phyloP scores from a whole-genome alignment of 805 yeast species.

The Crinitomyces ghanaensis region DNA sequence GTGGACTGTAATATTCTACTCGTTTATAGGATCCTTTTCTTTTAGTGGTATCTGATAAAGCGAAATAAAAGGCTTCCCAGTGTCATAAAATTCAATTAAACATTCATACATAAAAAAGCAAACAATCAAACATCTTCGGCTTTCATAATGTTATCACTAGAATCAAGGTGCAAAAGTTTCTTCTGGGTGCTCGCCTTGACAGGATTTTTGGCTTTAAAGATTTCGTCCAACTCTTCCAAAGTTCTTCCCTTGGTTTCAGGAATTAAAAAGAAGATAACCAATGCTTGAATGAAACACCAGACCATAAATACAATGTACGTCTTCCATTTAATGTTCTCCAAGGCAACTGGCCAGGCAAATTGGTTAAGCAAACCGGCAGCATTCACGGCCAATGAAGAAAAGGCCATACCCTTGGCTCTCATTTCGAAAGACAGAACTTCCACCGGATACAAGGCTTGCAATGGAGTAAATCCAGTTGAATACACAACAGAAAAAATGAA shows the following conservation, averaged over 20 bases:
- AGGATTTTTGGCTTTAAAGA: conserved; percentile 23
- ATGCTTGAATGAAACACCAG: conserved; percentile 22
- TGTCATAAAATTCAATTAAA: no score
- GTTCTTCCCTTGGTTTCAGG: conserved; percentile 71
- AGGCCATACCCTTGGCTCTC: conserved; percentile 24
- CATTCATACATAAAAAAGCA: no score
- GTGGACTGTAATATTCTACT: no score
- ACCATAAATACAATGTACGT: conserved; percentile 25
- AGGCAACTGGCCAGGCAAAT: conserved; percentile 21
- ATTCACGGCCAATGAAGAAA: conserved; percentile 20
- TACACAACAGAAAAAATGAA: conserved; percentile 12
- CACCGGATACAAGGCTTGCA: conserved; percentile 28
- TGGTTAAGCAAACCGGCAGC: conserved; percentile 24
- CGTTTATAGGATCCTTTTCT: no score
- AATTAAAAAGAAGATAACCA: conserved; percentile 51
- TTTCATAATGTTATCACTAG: no score
- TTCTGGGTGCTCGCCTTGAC: conserved; percentile 10
- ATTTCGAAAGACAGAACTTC: conserved; percentile 23
- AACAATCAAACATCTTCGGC: no score
- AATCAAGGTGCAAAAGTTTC: no score
- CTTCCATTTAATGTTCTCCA: conserved; percentile 25
- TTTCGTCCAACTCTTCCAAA: conserved; percentile 67
- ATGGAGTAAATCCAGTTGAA: conserved; percentile 26
- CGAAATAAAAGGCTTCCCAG: no score
- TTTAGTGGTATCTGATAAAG: no score